Percentiles rank a stretch among this genome's conserved stretches.
Conservation (phyloP, 2,329 filamentous ascomycete species). For the Cladosporium velox region DNA sequence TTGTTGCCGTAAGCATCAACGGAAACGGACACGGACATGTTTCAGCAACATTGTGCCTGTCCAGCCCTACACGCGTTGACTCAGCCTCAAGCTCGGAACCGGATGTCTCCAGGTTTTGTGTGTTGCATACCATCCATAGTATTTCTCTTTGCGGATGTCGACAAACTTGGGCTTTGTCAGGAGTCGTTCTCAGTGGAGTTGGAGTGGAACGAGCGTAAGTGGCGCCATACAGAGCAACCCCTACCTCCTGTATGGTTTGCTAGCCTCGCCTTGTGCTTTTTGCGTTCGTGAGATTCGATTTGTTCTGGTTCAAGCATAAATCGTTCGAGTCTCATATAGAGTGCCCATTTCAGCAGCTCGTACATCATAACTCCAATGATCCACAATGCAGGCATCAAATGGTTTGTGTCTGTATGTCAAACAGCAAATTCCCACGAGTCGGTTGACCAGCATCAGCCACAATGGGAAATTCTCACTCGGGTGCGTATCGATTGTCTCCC, state of each 20-base stretch:
- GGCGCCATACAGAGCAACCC: not conserved
- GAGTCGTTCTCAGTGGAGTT: not conserved
- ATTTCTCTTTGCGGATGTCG: not conserved
- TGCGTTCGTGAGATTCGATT: not conserved
- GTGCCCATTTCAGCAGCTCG: not conserved
- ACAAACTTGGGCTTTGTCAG: not conserved
- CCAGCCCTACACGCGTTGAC: not conserved
- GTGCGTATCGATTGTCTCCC: conserved; percentile 2
- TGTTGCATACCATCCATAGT: not conserved
- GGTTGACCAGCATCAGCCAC: not conserved
- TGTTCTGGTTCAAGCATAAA: not conserved
- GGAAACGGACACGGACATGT: not conserved
- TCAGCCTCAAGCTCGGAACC: not conserved
- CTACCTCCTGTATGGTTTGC: not conserved
- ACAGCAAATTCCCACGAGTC: not conserved
- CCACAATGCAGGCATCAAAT: not conserved
- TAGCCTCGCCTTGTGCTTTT: not conserved
- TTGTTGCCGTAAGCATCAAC: not conserved
- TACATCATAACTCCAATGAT: not conserved
- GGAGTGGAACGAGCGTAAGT: not conserved
- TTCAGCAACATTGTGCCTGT: not conserved
- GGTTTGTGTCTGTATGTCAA: not conserved
- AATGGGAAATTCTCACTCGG: not conserved
- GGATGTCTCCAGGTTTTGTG: not conserved
- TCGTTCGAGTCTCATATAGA: not conserved